phyloP scores from a whole-genome alignment of 768 basidiomycete genomes.

The Fistulinella prunicolor region DNA sequence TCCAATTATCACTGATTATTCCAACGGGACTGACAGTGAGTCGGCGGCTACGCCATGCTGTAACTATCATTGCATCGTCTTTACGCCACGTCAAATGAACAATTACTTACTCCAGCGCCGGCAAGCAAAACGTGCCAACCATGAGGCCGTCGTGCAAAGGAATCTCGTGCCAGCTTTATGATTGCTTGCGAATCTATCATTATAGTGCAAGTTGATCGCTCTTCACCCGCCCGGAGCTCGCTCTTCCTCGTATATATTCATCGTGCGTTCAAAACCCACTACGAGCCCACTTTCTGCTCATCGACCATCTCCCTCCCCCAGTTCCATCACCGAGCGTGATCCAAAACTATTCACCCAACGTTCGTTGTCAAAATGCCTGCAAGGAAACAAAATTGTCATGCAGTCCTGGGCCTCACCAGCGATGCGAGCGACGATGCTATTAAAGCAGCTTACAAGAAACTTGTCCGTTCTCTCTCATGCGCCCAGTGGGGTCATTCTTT shows the following conservation, averaged over 20 bases:
- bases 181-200: constrained; percentile 24
- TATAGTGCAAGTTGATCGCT: constrained; percentile 21
- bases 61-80: constrained; percentile 9
- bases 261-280: constrained; percentile 13
- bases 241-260: constrained; percentile 27
- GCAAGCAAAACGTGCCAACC: constrained; percentile 34
- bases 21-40: too few species aligned
- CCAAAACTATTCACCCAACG: constrained; percentile 6
- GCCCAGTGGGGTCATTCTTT: constrained; percentile 22
- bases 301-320: constrained; percentile 7
- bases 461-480: constrained; percentile 39
- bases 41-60: constrained; percentile 3
- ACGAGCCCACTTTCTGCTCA: constrained; percentile 9
- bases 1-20: background rate
- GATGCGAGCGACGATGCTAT: constrained; percentile 51
- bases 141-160: constrained; percentile 27
- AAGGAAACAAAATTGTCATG: constrained; percentile 31
- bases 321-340: constrained; percentile 7
- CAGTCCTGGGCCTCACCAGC: constrained; percentile 43
- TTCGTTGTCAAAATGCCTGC: constrained; percentile 28
- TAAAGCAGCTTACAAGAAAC: constrained; percentile 58
- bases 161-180: constrained; percentile 21
- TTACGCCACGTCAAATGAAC: constrained; percentile 22
- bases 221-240: constrained; percentile 22
- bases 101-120: constrained; percentile 28